These are phyloP conservation scores for Brachypodium distachyon DNA, from an alignment of 202 grass and related monocot genomes.

Conservation along the genomic window DNA sequence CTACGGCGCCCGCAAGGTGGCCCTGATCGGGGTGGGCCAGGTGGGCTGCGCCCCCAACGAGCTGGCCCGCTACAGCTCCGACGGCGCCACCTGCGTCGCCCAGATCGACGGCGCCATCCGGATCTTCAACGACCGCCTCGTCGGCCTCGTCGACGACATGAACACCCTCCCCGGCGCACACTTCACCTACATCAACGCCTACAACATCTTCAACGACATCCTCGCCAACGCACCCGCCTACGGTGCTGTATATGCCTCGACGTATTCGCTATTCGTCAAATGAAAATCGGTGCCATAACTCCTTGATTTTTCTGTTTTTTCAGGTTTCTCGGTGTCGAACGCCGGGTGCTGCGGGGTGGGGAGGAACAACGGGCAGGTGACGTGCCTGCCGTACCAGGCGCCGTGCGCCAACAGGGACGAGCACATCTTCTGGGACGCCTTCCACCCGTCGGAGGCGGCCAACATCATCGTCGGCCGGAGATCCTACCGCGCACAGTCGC, in stretches of 20 bases:
- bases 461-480: conserved; percentile 72
- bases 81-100: conserved; percentile 56
- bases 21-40: conserved; percentile 61
- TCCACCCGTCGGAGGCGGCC: conserved; percentile 74
- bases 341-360: conserved; percentile 91
- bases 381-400: conserved; percentile 77
- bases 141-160: conserved; percentile 53
- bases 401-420: conserved; percentile 66
- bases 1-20: conserved; percentile 80
- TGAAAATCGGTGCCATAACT: no score
- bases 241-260: no score
- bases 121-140: conserved; percentile 67
- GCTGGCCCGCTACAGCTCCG: conserved; percentile 53
- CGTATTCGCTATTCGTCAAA: no score
- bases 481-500: conserved; percentile 60
- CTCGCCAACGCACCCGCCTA: conserved; percentile 35
- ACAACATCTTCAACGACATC: conserved; percentile 78
- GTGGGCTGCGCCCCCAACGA: conserved; percentile 94
- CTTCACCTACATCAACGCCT: conserved; percentile 88
- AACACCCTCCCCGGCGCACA: conserved; percentile 67
- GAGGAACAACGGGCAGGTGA: conserved; percentile 96
- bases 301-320: no score
- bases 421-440: conserved; percentile 91
- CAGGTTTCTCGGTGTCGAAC: conserved; percentile 57
- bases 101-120: conserved; percentile 63